These are phyloP conservation scores for Brassica hybrid DNA, from an alignment of 441 rosid species.

Conservation along the genomic window DNA sequence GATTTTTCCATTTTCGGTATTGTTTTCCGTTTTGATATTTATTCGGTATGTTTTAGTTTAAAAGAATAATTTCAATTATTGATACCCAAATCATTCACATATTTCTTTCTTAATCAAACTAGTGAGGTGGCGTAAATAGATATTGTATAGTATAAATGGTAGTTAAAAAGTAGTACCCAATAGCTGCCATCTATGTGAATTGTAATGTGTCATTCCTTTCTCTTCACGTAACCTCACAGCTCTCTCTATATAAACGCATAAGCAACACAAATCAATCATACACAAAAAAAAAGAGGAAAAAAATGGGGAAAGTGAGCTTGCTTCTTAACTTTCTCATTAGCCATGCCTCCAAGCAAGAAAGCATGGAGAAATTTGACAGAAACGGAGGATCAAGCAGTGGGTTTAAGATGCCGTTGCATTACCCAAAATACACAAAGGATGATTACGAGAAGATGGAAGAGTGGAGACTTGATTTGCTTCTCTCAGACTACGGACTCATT, in stretches of 20 bases:
- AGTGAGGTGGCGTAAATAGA: slow-evolving; percentile 18
- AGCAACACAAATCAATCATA: slow-evolving; percentile 23
- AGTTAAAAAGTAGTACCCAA: not conserved
- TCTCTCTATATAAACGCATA: slow-evolving; percentile 16
- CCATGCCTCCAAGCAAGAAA: slow-evolving; percentile 17
- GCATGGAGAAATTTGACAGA: not conserved
- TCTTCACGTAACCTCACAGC: slow-evolving; percentile 13
- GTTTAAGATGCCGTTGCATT: slow-evolving; percentile 71
- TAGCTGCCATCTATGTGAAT: not conserved
- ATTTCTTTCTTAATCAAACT: slow-evolving; percentile 5
- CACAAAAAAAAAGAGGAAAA: not conserved
- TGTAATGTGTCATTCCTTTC: slow-evolving; percentile 8
- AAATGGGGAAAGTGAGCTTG: slow-evolving; percentile 54
- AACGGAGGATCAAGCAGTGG: slow-evolving; percentile 22
- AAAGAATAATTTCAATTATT: slow-evolving; percentile 15
- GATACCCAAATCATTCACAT: slow-evolving; percentile 11
- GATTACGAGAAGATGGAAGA: slow-evolving; percentile 83
- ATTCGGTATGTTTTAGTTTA: not conserved
- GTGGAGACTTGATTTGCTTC: slow-evolving; percentile 69
- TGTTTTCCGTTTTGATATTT: not conserved
- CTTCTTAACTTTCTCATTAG: slow-evolving; percentile 49
- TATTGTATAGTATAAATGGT: not conserved
- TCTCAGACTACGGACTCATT: slow-evolving; percentile 57
- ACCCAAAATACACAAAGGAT: slow-evolving; percentile 59
- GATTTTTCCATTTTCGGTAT: not conserved